A percentile compares a stretch with the other conserved stretches of the same genome.
Conservation (phyloP, 495 filamentous ascomycete species). For the Neurospora cerealis region DNA sequence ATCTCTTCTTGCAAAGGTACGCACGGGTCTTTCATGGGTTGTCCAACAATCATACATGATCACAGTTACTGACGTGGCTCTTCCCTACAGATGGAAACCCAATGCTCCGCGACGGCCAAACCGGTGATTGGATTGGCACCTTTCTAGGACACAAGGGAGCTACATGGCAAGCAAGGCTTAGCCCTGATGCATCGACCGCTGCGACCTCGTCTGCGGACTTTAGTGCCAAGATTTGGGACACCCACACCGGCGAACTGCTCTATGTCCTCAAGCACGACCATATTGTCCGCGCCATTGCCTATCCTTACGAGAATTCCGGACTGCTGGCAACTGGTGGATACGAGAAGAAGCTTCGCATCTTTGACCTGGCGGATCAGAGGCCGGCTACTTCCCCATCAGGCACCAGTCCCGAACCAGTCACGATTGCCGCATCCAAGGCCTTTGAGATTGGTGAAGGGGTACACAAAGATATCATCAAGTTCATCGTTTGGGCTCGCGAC, state of each 20-base stretch:
- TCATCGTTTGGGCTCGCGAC: constrained; percentile 83
- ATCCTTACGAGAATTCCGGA: constrained; percentile 67
- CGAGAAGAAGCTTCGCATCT: constrained; percentile 94
- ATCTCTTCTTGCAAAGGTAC: constrained; percentile 97
- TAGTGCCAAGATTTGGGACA: constrained; percentile 96
- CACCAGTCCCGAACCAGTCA: constrained; percentile 16
- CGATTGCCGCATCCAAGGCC: constrained; percentile 40
- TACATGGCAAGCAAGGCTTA: constrained; percentile 89
- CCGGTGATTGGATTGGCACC: constrained; percentile 97
- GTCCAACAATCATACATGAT: background rate
- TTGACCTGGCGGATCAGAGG: constrained; percentile 58
- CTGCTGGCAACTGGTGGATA: constrained; percentile 83
- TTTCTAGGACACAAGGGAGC: constrained; percentile 98
- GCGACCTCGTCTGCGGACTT: constrained; percentile 95
- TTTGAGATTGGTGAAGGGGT: constrained; percentile 81
- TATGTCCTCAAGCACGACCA: constrained; percentile 84
- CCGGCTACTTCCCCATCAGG: constrained; percentile 11
- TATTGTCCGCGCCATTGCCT: constrained; percentile 88
- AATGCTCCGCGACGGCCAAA: constrained; percentile 94
- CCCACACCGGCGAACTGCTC: constrained; percentile 82
- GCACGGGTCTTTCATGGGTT: background rate
- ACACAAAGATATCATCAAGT: constrained; percentile 83
- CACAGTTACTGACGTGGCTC: constrained; percentile 1
- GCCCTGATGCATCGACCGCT: constrained; percentile 75
- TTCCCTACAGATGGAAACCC: constrained; percentile 72